These are phyloP conservation scores for Boletellus emodensis DNA, from an alignment of 768 basidiomycete species.

Conservation along the genomic window DNA sequence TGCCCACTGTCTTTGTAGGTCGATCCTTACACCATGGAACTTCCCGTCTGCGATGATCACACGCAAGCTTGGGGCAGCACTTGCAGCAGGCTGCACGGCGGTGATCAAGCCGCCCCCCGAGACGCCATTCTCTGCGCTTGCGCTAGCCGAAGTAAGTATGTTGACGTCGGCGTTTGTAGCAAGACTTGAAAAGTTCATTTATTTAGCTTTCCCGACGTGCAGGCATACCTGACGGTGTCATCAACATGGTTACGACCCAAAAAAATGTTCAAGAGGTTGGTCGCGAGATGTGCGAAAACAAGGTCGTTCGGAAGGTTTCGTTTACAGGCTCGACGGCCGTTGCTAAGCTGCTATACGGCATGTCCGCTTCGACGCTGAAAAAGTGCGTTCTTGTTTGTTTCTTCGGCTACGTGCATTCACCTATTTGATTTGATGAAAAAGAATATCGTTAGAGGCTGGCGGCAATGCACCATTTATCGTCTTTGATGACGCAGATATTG, in stretches of 20 bases:
- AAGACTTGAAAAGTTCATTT: neutral
- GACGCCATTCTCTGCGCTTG: conserved; percentile 90
- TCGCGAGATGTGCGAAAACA: conserved; percentile 90
- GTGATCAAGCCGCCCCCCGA: conserved; percentile 96
- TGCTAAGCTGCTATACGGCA: conserved; percentile 68
- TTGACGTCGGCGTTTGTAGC: neutral
- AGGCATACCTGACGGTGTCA: conserved; percentile 92
- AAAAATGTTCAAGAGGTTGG: conserved; percentile 85
- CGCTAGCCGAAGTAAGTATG: conserved; percentile 73
- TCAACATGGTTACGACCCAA: conserved; percentile 89
- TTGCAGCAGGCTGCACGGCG: conserved; percentile 94
- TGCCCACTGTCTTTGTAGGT: conserved; percentile 38
- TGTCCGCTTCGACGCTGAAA: conserved; percentile 76
- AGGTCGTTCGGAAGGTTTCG: conserved; percentile 78
- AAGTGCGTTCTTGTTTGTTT: conserved; percentile 46
- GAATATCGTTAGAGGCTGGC: conserved; percentile 80
- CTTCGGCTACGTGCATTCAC: neutral
- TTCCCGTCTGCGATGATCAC: conserved; percentile 96
- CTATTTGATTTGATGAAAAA: conserved; percentile 14
- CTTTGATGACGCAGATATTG: conserved; percentile 93
- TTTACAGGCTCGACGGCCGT: conserved; percentile 89
- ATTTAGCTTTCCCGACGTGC: conserved; percentile 74
- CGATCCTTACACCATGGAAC: conserved; percentile 85
- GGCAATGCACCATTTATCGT: conserved; percentile 97
- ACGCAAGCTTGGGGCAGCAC: conserved; percentile 82